Evolutionary conservation across 2,329 filamentous ascomycete species (phyloP), one percentile per base, ranked within the genome.

Genomic region (Triangularia setosa): DNA sequence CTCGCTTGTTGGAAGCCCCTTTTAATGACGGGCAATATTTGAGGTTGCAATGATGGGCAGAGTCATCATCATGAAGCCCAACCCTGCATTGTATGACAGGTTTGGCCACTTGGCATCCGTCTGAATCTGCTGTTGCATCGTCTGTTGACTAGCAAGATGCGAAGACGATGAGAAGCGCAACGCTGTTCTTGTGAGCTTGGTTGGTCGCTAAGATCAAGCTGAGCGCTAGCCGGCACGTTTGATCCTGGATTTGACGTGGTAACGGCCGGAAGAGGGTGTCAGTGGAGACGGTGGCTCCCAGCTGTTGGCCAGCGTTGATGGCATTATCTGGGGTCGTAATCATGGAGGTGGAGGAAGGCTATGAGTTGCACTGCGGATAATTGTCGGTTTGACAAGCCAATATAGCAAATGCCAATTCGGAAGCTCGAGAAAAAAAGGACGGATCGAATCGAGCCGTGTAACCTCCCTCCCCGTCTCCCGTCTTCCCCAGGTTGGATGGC

Each of bases 361-460:
- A 24, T 55, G 23, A 18, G 25, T 23, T 61, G 58, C 48, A 61
- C 52, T 44, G 64, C 64, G 67, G 66, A 67, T 67, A 67, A 69
- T 69, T 65, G 61, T 68, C 64, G 66, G 65, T 54, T 63, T 61
- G 64, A 64, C 65, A 65, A 60, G 52, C 5, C 21, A 55, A 28
- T 25, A 55, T 25, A 55, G 25, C 21, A 55, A 55, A 62, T 64
- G 67, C 61, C 61, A 67, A 68, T 68, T 63, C 63, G 68, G 68
- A 70, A 67, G 65, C 55, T 68, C 56, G 63, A 57, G 35, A 64
- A 30, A 64, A n/a, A 30, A 30, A 61, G 53, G 64, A 63, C 65
- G 69, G 68, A 70, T 70, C 64, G 66, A 70, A 70, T 69, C 66
- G 68, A 71, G 67, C 66, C 68, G 69, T 67, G 69, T 67, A 63